Conservation (phyloP, 305 asterid genomes). For the Solanum chacoense region DNA sequence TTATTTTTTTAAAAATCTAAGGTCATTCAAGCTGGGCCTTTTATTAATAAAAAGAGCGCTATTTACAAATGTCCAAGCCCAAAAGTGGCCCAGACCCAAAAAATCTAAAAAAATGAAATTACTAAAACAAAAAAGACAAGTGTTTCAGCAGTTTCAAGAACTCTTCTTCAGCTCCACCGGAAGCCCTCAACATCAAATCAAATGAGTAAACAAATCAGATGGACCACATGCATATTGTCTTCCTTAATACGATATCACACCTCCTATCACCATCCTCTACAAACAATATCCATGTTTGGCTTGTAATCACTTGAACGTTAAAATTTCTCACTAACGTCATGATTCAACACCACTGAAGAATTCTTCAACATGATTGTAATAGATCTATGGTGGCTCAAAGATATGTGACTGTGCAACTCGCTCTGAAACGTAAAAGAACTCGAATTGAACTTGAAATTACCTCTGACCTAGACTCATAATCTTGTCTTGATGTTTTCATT, state of each 20-base stretch:
- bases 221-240: neutral
- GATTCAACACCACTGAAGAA: neutral
- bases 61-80: too few relatives aligned
- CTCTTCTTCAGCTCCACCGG: neutral
- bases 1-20: too few relatives aligned
- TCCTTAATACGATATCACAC: neutral
- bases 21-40: too few relatives aligned
- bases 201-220: neutral
- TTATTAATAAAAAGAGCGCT: neutral
- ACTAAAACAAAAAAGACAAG: neutral
- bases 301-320: too few relatives aligned
- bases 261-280: neutral
- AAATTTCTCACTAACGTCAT: neutral
- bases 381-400: neutral
- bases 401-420: neutral
- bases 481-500: neutral
- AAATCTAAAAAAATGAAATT: too few relatives aligned
- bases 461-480: neutral
- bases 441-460: neutral
- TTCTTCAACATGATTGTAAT: neutral
- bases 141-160: neutral
- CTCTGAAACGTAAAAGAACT: neutral
- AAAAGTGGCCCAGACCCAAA: too few relatives aligned
- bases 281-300: neutral
- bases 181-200: neutral